Base-by-base conservation (phyloP, 1,284 basidiomycete species). In the Cerioporus squamosus region DNA sequence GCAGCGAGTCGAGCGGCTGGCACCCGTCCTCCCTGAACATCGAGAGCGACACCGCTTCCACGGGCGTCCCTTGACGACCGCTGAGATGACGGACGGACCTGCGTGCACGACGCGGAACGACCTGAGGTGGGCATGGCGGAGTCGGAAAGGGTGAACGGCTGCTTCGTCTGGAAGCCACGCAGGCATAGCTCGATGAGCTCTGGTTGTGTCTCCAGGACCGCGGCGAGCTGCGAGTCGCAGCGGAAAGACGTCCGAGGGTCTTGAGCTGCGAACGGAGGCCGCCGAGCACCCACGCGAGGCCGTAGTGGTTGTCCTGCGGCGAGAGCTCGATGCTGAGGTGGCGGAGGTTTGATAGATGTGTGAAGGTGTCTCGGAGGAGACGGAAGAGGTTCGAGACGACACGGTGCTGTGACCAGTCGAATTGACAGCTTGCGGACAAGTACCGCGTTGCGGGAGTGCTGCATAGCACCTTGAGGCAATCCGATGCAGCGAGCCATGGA, bases 81-180 rank as follows among this genome's bases (percentile, higher is more conserved):
- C 70, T 9, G 73, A 71, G 44, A 85, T 76, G 51, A 83, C 67
- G 8, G 67, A 61, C 0, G 82, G 79, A 1, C 80, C 77, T 3
- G 81, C 77, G 59, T 84, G 81, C 2, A 85, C 79, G n/a, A 80
- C 81, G 50, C 84, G 82, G 57, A 88, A 81, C 40, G 76, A 72
- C 5, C 61, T 63, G 31, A 88, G 74, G 10, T 72, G 1, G 86
- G 84, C 39, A 88, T 77, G 0, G 83, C 77, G 1, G 59, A 63
- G 0, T 73, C 67, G 0, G 72, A 63, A 29, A 87, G 73, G 1
- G 67, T 51, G 59, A 83, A 81, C 6, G 70, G 62, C 26, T 66
- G 60, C 36, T 62, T 68, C 22, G 64, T 66, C 48, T 70, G 68
- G 61, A 79, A 78, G 0, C 84, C 84, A 23, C 83, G 76, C 18